Conservation (phyloP, 257 asterid genomes). For the Verbena officinalis region DNA sequence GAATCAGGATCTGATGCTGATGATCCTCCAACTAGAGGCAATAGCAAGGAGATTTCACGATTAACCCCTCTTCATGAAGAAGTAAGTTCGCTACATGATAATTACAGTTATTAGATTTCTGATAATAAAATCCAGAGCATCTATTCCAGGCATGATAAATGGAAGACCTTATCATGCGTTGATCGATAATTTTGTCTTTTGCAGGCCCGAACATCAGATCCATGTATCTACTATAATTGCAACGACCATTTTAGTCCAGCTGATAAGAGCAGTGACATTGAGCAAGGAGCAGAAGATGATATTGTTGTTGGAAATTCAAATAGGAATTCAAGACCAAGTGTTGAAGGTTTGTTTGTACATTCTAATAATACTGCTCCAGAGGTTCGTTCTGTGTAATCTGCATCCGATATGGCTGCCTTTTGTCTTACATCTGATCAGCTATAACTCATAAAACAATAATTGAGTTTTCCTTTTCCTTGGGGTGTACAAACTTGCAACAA, state of each 20-base stretch:
- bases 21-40: conserved; percentile 52
- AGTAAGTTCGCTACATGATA: conserved; percentile 45
- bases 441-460: no score
- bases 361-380: conserved; percentile 22
- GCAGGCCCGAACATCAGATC: conserved; percentile 66
- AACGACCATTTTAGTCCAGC: conserved; percentile 60
- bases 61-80: conserved; percentile 68
- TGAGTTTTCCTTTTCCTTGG: conserved; percentile 8
- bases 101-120: background rate
- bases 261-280: conserved; percentile 43
- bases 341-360: conserved; percentile 49
- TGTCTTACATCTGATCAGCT: conserved; percentile 19
- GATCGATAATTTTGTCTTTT: conserved; percentile 26
- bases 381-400: conserved; percentile 26
- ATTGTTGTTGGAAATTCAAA: conserved; percentile 29
- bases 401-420: conserved; percentile 1
- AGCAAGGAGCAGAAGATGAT: conserved; percentile 42
- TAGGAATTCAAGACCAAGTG: conserved; percentile 36
- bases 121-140: background rate
- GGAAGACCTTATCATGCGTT: background rate
- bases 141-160: background rate
- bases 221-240: conserved; percentile 68
- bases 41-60: conserved; percentile 38
- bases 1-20: conserved; percentile 68
- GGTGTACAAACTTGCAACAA: background rate